Evolutionary conservation across 2,329 filamentous ascomycete species (phyloP).

Genomic region (Fusarium pseudonygamai): DNA sequence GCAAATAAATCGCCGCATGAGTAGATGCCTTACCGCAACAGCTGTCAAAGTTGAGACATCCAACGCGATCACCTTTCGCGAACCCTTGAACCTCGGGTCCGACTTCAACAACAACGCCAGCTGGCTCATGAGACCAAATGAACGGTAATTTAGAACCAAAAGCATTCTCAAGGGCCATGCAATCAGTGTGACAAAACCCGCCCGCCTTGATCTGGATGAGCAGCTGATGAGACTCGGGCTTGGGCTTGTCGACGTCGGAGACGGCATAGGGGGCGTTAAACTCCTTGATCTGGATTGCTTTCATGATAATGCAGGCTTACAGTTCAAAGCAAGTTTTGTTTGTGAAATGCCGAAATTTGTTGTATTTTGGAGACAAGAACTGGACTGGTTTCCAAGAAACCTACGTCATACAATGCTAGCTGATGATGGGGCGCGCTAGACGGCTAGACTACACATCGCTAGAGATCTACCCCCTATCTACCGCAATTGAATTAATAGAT

Average conservation of each 20-base stretch:
- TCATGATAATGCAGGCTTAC: neutral
- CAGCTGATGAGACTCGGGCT: neutral
- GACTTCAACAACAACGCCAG: neutral
- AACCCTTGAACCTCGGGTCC: neutral
- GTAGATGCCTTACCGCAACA: neutral
- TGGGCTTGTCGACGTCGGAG: neutral
- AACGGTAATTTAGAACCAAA: neutral
- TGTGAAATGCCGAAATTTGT: fast-evolving
- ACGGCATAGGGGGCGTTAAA: neutral
- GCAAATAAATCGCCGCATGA: fast-evolving
- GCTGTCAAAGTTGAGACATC: constrained; percentile 16
- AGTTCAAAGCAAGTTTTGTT: too few relatives aligned
- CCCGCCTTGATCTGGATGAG: neutral
- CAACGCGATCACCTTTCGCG: neutral
- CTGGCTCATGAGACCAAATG: neutral
- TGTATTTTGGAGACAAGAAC: too few relatives aligned
- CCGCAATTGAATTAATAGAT: too few relatives aligned
- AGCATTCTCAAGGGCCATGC: neutral
- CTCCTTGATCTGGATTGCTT: neutral
- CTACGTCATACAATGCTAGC: neutral
- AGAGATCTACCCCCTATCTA: neutral
- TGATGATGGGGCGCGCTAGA: neutral
- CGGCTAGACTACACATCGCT: neutral
- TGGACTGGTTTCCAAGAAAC: neutral
- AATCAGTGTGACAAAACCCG: constrained; percentile 5